Conservation (phyloP, 2,329 filamentous ascomycete genomes). For the Apiospora malaysiana region DNA sequence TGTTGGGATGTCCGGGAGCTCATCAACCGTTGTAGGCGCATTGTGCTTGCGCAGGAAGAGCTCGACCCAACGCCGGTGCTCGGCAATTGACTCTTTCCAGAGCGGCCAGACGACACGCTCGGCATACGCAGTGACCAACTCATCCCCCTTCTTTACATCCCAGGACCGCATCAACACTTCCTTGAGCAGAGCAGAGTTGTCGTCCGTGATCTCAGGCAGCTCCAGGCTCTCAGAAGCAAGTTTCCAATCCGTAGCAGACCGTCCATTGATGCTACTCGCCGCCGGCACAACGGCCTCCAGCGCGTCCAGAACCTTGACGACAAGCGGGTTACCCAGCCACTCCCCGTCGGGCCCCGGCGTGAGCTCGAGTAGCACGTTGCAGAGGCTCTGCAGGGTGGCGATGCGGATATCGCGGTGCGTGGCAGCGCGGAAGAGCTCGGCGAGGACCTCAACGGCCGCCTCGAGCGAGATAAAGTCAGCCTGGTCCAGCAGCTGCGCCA, state of each 20-base stretch:
- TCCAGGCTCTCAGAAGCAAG: background rate
- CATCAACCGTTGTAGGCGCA: background rate
- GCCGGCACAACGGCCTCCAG: background rate
- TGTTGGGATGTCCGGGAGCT: background rate
- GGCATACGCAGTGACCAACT: background rate
- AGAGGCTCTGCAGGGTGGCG: conserved; percentile 37
- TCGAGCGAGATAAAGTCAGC: conserved; percentile 35
- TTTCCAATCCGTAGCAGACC: background rate
- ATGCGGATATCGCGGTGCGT: conserved; percentile 41
- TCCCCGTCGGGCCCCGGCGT: background rate
- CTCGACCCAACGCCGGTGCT: background rate
- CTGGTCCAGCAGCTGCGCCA: conserved; percentile 41
- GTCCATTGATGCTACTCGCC: background rate
- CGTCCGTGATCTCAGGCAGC: background rate
- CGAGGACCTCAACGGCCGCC: conserved; percentile 37
- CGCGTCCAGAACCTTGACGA: background rate
- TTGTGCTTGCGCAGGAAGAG: background rate
- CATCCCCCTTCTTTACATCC: background rate
- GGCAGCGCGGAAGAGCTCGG: conserved; percentile 36
- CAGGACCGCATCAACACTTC: background rate
- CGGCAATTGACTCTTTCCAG: background rate
- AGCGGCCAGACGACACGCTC: background rate
- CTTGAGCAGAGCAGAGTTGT: background rate
- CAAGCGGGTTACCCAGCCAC: background rate
- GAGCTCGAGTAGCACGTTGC: conserved; percentile 29